Base-by-base conservation (phyloP, 768 basidiomycete genomes). In the Serendipita vermifera region DNA sequence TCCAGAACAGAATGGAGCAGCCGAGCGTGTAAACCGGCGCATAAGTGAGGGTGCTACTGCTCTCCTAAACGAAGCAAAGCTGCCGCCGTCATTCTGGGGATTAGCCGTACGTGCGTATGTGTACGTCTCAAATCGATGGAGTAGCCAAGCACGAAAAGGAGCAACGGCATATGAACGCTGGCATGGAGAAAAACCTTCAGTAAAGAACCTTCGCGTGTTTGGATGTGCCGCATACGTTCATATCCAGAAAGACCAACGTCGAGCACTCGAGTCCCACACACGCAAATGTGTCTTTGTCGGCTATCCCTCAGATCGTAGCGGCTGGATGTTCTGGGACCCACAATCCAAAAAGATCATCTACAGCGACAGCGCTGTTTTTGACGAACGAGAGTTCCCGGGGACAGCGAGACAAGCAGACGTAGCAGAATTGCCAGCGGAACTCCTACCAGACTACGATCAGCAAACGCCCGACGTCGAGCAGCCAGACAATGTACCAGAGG, bases 161-260 rank as follows among this genome's bases (percentile, higher is more conserved):
- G n/a, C n/a, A n/a, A 60, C 58, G 3, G 63, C 64, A 2, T 57
- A 54, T 55, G 58, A 59, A 32, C 17, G n/a, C 2, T 60, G 39
- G 14, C 56, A 39, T 38, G 55, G 57, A 14, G 27, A n/a, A 3
- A 59, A 58, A 26, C 63, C 65, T n/a, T 26, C 55, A 41, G 33
- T 66, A 5, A 38, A 39, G 2, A 38, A 71, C 59, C 62, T 74
- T 26, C 60, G 68, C 5, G 65, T 70, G 15, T 74, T 66, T 53
- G 71, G 73, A 1, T 73, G 70, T 51, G 59, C 59, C 38, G 69
- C 70, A 17, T 74, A 71, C 64, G 72, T 70, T 29, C 66, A 64
- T 54, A 61, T 71, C 5, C 66, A 64, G 54, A 68, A 67, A 55
- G 65, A 73, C 53, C 58, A 33, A 36, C 32, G 59, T 7, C 20